phyloP scores from a whole-genome alignment of 1,139 yeast species.

The Scheffersomyces parashehatae region DNA sequence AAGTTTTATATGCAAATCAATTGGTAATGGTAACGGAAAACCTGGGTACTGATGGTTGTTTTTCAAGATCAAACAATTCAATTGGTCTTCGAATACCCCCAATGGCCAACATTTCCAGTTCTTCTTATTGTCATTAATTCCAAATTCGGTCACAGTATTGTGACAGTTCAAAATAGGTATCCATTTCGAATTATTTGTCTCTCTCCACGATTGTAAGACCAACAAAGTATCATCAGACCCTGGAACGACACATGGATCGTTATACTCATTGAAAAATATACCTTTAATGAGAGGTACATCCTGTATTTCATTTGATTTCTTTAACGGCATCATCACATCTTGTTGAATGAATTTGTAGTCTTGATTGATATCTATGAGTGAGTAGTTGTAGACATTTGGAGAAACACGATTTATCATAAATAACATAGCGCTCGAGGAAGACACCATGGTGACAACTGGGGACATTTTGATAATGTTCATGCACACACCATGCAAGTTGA shows the following conservation, averaged over 20 bases:
- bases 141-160: conserved; percentile 54
- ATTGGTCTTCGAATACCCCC: conserved; percentile 67
- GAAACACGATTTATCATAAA: conserved; percentile 37
- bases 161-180: conserved; percentile 76
- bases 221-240: conserved; percentile 67
- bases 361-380: conserved; percentile 37
- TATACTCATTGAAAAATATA: conserved; percentile 78
- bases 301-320: conserved; percentile 11
- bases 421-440: conserved; percentile 32
- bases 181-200: conserved; percentile 78
- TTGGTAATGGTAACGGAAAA: conserved; percentile 81
- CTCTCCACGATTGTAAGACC: conserved; percentile 77
- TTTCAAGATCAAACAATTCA: conserved; percentile 74
- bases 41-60: conserved; percentile 53
- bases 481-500: conserved; percentile 44
- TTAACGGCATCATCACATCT: conserved; percentile 40
- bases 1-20: conserved; percentile 68
- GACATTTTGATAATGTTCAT: conserved; percentile 38
- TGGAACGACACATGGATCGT: conserved; percentile 86
- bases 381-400: conserved; percentile 31
- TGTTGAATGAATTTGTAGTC: conserved; percentile 44
- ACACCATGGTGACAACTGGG: conserved; percentile 40
- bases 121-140: conserved; percentile 46
- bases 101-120: conserved; percentile 83
- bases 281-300: conserved; percentile 54